Evolutionary conservation across 352 stramenopile species (phyloP), one percentile per base, ranked within the genome.

Genomic region (Phytophthora pseudosyringae): DNA sequence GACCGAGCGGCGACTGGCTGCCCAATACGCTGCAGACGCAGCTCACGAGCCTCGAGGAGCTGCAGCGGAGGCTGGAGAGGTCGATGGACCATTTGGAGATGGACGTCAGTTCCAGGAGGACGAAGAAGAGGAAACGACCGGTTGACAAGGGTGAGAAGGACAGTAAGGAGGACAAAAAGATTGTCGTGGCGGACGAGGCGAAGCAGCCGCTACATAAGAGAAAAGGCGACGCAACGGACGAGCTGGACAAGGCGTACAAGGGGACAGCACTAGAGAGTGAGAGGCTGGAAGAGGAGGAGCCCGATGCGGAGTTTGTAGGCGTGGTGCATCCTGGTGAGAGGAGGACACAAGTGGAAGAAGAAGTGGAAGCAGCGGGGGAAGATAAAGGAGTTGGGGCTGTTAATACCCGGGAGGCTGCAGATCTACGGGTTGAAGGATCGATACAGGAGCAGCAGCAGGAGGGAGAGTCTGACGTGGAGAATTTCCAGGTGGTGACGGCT

Each of bases 1-100:
- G 59, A 39, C 59, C 58, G 15, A 53, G 9, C 26, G 64, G 51
- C 38, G 67, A 67, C 32, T 76, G 59, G 67, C 21, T 59, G 18
- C 25, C 41, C 10, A 29, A 3, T 16, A 54, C 13, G 40, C 26
- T 71, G 28, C 18, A 53, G 25, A 48, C n/a, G 31, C 59, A 68
- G 21, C 43, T 74, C 26, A 49, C 60, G 7, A 59, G 18, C n/a
- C 47, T 74, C 15, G 58, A 67, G 26, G 15, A 65, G 35, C 25
- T 67, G n/a, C 38, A 65, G 11, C 11, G 7, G 4, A 50, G 26
- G 4, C 4, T 73, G 15, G 29, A 54, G 13, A 62, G 3, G 11
- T 41, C 33, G 18, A 9, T 73, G 33, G 29, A 65, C 2, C 11
- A 35, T 5, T 39, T 62, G 21, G 25, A 49, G 3, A 28, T 38